Evolutionary conservation across 2,329 filamentous ascomycete species (phyloP).

Genomic region (Verticillium klebahnii): DNA sequence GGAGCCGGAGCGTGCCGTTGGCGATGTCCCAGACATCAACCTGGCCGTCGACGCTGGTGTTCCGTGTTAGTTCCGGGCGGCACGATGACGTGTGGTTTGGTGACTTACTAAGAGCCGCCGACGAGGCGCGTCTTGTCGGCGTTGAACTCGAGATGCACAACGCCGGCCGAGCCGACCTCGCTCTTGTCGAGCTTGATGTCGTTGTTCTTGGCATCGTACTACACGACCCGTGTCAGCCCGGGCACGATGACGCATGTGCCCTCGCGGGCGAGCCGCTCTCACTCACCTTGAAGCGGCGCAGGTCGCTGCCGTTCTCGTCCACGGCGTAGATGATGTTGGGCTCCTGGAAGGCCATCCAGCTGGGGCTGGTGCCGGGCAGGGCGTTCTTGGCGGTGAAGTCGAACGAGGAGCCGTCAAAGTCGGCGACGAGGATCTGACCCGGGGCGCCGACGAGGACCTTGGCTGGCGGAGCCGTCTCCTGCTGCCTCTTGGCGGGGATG

Average conservation of each 20-base stretch:
- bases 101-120: slow-evolving; percentile 31
- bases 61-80: neutral
- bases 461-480: slow-evolving; percentile 3
- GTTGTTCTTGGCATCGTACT: slow-evolving; percentile 27
- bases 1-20: slow-evolving; percentile 27
- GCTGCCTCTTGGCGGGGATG: neutral
- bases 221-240: too few species aligned
- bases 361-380: slow-evolving; percentile 26
- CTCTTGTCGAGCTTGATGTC: slow-evolving; percentile 20
- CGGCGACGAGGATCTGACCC: slow-evolving; percentile 32
- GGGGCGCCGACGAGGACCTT: slow-evolving; percentile 37
- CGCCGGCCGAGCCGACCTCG: slow-evolving; percentile 31
- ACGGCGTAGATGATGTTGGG: slow-evolving; percentile 39
- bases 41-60: slow-evolving; percentile 23
- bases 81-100: neutral
- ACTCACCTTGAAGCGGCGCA: slow-evolving; percentile 31
- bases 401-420: slow-evolving; percentile 36
- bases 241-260: neutral
- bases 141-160: slow-evolving; percentile 45
- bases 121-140: slow-evolving; percentile 38
- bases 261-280: neutral
- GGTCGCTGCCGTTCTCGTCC: slow-evolving; percentile 37
- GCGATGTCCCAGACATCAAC: slow-evolving; percentile 42
- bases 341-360: slow-evolving; percentile 39
- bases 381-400: slow-evolving; percentile 28